Evolutionary conservation across 2,329 filamentous ascomycete genomes (phyloP), one percentile per base, ranked within the genome.

Genomic region (Nigrospora sphaerica): DNA sequence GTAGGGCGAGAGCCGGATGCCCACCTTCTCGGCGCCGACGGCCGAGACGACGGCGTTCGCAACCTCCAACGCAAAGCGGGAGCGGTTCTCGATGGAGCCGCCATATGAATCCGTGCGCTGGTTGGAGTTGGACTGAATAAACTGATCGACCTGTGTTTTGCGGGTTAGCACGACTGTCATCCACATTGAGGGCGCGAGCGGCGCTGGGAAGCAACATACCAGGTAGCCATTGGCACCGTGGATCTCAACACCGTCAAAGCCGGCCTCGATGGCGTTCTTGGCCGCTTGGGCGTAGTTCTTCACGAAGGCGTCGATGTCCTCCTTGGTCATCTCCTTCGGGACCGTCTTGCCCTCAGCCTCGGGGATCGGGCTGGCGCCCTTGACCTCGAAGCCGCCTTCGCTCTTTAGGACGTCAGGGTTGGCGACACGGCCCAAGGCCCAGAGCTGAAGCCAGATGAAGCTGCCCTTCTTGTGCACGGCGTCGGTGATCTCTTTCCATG

Each of bases 401-500:
- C 54, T 53, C 17, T 50, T 39, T 4, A 57, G 53, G 6, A 57
- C 31, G 2, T 56, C 56, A 0, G 51, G 46, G 35, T 68, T 61
- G 0, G 75, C 76, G 3, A 73, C 71, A 4, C 83, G 74, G 5
- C 84, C 82, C 6, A 80, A 65, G 0, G 73, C 74, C 71, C 80
- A 85, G 0, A 87, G 67, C 57, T 87, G 84, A 2, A 72, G 60
- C 62, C 71, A 85, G 44, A 86, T 80, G 57, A 71, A 75, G 34
- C 69, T 69, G 31, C 75, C 74, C 56, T 79, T 77, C 32, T 65
- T 65, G 61, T 85, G 80, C 3, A 83, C 78, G 2, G 71, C 74
- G 45, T 77, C 72, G 2, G 75, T 79, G 45, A 83, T 64, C 38
- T 69, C 62, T 47, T 71, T 74, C 80, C 80, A 83, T 0, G 66